A percentile compares a stretch with the other conserved stretches of the same genome.
phyloP scores from a whole-genome alignment of 2,329 filamentous ascomycete species.

The Pseudogymnoascus sp. region DNA sequence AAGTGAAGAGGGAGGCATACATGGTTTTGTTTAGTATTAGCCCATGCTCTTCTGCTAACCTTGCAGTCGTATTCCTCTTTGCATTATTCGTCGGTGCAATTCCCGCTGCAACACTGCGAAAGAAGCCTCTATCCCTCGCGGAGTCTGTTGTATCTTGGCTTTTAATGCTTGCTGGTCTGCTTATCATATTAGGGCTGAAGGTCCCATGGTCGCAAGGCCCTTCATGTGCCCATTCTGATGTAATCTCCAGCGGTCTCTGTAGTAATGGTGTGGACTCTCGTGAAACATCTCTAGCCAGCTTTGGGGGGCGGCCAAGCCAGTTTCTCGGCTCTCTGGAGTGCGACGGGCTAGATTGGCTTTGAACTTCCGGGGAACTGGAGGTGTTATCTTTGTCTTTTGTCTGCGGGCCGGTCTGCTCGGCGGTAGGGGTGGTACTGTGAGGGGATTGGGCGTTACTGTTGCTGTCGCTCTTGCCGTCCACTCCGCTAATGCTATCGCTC shows the following conservation, averaged over 20 bases:
- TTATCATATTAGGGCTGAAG: slow-evolving; percentile 53
- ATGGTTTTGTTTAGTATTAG: slow-evolving; percentile 43
- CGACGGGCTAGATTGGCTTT: background rate
- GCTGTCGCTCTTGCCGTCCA: slow-evolving; percentile 19
- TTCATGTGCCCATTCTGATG: slow-evolving; percentile 21
- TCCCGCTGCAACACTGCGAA: slow-evolving; percentile 12
- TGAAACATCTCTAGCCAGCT: slow-evolving; percentile 12
- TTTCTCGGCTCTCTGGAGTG: background rate
- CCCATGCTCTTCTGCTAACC: slow-evolving; percentile 19
- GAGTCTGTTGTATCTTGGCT: slow-evolving; percentile 14
- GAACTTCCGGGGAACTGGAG: background rate
- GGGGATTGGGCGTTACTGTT: slow-evolving; percentile 19
- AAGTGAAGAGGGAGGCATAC: slow-evolving; percentile 38
- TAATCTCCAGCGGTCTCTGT: slow-evolving; percentile 29
- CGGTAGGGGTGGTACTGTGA: slow-evolving; percentile 16
- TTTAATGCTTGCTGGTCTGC: slow-evolving; percentile 19
- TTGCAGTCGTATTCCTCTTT: slow-evolving; percentile 20
- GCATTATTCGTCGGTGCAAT: slow-evolving; percentile 16
- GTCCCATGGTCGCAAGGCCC: slow-evolving; percentile 61
- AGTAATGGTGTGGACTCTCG: slow-evolving; percentile 47
- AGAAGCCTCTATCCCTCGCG: slow-evolving; percentile 19
- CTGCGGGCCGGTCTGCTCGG: background rate
- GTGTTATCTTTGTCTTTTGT: background rate
- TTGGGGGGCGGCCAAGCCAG: background rate
- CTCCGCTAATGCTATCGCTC: background rate